Conservation (phyloP, 345 rosid genomes). For the Cardiospermum halicacabum region DNA sequence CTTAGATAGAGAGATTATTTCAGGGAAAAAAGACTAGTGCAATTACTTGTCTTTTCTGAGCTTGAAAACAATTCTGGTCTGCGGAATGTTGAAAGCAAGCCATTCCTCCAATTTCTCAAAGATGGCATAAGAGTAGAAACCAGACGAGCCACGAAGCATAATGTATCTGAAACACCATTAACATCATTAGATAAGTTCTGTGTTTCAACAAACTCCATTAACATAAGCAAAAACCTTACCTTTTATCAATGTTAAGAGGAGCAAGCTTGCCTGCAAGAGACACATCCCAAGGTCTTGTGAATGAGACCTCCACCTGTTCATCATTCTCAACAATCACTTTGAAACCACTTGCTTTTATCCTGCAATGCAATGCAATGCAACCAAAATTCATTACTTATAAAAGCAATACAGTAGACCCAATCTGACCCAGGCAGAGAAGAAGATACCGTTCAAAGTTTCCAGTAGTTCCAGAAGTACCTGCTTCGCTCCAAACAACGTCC, state of each 20-base stretch:
- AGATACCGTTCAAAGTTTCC: no score
- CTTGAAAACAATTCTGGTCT: constrained; percentile 68
- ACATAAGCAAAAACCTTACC: constrained; percentile 40
- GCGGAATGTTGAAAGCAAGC: constrained; percentile 68
- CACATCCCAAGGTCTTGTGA: constrained; percentile 48
- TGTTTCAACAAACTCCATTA: no score
- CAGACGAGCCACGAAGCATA: constrained; percentile 58
- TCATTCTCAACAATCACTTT: constrained; percentile 19
- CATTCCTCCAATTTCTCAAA: constrained; percentile 67
- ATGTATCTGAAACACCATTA: constrained; percentile 44
- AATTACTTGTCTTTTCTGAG: constrained; percentile 78
- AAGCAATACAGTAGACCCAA: no score
- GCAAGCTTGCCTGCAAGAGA: constrained; percentile 35
- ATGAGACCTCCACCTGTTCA: constrained; percentile 54
- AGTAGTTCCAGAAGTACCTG: no score
- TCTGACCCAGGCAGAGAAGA: no score
- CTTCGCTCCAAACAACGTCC: constrained; percentile 60
- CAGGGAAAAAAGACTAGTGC: no score
- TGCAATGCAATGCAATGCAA: no score
- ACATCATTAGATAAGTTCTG: no score
- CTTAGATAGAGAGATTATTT: no score
- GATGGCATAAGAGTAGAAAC: constrained; percentile 73
- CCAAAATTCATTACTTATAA: no score
- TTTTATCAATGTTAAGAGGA: constrained; percentile 63
- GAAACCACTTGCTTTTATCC: neutral